A percentile compares a stretch with the other conserved stretches of the same genome.
Conservation (phyloP, 2,329 filamentous ascomycete species). For the Emergomyces orientalis region DNA sequence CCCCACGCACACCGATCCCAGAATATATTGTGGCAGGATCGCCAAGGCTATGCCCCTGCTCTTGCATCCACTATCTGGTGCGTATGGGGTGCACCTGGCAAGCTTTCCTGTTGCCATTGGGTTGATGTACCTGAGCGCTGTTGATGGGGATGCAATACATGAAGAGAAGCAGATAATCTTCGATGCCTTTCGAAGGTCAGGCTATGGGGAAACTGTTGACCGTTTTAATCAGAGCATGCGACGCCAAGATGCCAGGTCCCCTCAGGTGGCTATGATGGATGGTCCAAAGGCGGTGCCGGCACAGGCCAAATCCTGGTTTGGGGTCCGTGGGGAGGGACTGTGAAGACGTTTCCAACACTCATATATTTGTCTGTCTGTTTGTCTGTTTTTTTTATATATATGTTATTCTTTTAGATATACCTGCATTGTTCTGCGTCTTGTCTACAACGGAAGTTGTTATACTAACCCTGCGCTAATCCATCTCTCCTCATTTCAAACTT, state of each 20-base stretch:
- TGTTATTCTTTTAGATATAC: neutral
- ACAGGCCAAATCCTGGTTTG: constrained; percentile 8
- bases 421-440: neutral
- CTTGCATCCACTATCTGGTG: constrained; percentile 7
- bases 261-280: constrained; percentile 7
- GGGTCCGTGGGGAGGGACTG: neutral
- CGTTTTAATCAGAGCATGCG: constrained; percentile 8
- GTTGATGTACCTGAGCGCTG: constrained; percentile 7
- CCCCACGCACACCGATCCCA: constrained; percentile 6
- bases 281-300: neutral
- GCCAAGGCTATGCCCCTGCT: constrained; percentile 5
- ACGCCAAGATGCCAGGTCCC: constrained; percentile 1
- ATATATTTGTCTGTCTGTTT: neutral
- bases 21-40: constrained; percentile 7
- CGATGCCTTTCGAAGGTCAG: constrained; percentile 1
- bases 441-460: neutral
- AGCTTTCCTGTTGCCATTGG: constrained; percentile 9
- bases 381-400: neutral
- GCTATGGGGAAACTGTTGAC: constrained; percentile 5
- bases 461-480: neutral
- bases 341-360: neutral
- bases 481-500: neutral
- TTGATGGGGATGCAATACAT: constrained; percentile 1
- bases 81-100: constrained; percentile 9
- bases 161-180: constrained; percentile 9